These are phyloP conservation scores for Ogataea trehalophila DNA, from an alignment of 805 yeast species.

Conservation along the genomic window DNA sequence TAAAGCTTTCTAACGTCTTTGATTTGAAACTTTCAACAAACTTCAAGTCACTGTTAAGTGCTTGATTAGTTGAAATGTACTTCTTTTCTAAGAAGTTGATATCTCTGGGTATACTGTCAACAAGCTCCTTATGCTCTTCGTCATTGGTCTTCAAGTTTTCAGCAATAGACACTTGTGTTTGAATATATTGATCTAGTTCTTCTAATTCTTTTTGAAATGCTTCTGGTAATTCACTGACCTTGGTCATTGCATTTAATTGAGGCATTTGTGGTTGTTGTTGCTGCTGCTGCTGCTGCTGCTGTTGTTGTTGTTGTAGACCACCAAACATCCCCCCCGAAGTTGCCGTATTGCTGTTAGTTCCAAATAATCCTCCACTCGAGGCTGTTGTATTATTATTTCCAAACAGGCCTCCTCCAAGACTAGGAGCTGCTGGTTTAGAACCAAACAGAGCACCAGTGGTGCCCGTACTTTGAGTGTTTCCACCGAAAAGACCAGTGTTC, in stretches of 20 bases:
- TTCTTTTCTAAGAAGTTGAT: constrained; percentile 57
- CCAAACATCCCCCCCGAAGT: constrained; percentile 15
- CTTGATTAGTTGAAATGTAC: constrained; percentile 61
- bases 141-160: constrained; percentile 60
- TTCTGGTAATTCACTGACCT: constrained; percentile 72
- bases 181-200: constrained; percentile 66
- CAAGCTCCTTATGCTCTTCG: constrained; percentile 56
- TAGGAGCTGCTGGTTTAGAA: constrained; percentile 3
- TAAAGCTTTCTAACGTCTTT: constrained; percentile 32
- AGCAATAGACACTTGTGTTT: constrained; percentile 67
- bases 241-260: constrained; percentile 65
- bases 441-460: constrained; percentile 16
- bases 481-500: constrained; percentile 14
- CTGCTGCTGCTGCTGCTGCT: constrained; percentile 38
- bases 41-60: constrained; percentile 45
- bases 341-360: constrained; percentile 13
- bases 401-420: constrained; percentile 15
- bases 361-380: constrained; percentile 24
- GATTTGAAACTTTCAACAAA: constrained; percentile 40
- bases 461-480: neutral
- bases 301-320: constrained; percentile 26
- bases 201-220: constrained; percentile 63
- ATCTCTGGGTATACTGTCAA: constrained; percentile 71
- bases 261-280: constrained; percentile 41
- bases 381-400: constrained; percentile 21